A percentile compares a stretch with the other conserved stretches of the same genome.
Evolutionary conservation across 805 yeast genomes (phyloP).

Genomic region (Blastobotrys mokoenaii): DNA sequence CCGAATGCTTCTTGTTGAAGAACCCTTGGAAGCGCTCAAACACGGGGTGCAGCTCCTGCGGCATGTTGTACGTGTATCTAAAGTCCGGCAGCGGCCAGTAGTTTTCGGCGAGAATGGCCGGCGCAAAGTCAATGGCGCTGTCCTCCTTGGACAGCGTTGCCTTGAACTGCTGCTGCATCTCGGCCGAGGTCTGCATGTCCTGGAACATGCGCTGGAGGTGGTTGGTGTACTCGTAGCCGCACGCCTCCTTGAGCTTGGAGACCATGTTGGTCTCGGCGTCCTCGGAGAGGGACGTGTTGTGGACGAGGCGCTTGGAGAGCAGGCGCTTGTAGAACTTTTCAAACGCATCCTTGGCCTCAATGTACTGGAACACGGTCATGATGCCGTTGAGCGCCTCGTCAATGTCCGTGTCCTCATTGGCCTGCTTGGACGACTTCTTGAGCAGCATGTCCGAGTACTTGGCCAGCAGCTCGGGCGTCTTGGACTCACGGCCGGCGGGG

Average conservation of each 20-base stretch:
- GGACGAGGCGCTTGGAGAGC: constrained; percentile 81
- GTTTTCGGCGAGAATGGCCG: constrained; percentile 74
- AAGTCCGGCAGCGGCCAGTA: constrained; percentile 73
- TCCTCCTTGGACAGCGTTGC: constrained; percentile 35
- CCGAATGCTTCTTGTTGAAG: constrained; percentile 69
- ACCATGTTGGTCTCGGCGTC: constrained; percentile 79
- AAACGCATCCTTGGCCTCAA: constrained; percentile 91
- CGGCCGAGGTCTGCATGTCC: constrained; percentile 80
- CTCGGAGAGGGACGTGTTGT: constrained; percentile 76
- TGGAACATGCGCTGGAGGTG: constrained; percentile 94
- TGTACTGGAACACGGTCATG: constrained; percentile 76
- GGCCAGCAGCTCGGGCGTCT: constrained; percentile 87
- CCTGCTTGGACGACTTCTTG: constrained; percentile 61
- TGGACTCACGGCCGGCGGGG: constrained; percentile 42
- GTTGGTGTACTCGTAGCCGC: constrained; percentile 86
- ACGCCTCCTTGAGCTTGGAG: constrained; percentile 77
- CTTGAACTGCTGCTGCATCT: constrained; percentile 52
- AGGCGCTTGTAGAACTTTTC: constrained; percentile 86
- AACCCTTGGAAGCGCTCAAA: constrained; percentile 59
- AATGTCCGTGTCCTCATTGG: constrained; percentile 62
- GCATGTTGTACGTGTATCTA: constrained; percentile 49
- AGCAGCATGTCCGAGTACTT: constrained; percentile 78
- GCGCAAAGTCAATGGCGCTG: constrained; percentile 46
- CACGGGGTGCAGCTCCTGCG: constrained; percentile 55
- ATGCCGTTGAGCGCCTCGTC: constrained; percentile 65